Evolutionary conservation across 2,329 filamentous ascomycete genomes (phyloP).

Genomic region (Phaeoacremonium minimum): DNA sequence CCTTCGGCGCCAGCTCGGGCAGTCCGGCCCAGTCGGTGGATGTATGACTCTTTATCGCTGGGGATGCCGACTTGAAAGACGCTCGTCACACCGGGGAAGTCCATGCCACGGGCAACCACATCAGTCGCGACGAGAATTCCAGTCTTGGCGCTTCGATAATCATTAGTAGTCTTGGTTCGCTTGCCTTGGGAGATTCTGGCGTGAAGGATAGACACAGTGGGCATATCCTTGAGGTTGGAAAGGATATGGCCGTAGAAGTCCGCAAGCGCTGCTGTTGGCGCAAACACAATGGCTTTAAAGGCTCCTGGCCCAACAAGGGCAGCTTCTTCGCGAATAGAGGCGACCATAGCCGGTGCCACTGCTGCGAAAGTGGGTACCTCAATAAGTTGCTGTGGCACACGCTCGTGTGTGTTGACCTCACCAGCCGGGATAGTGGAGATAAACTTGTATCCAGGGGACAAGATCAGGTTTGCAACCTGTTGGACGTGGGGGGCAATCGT

Average conservation of each 20-base stretch:
- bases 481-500: conserved; percentile 79
- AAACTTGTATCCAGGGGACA: conserved; percentile 70
- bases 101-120: conserved; percentile 68
- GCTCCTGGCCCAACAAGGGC: conserved; percentile 28
- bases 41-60: conserved; percentile 57
- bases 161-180: conserved; percentile 56
- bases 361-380: conserved; percentile 66
- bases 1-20: conserved; percentile 61
- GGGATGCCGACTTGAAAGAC: conserved; percentile 62
- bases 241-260: conserved; percentile 46
- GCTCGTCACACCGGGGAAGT: conserved; percentile 65
- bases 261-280: conserved; percentile 53
- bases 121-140: conserved; percentile 64
- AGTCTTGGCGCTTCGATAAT: conserved; percentile 47
- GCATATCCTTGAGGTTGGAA: conserved; percentile 29
- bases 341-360: conserved; percentile 55
- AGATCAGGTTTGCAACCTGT: conserved; percentile 64
- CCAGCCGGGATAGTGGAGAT: conserved; percentile 75
- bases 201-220: conserved; percentile 41
- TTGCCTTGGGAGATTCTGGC: conserved; percentile 45
- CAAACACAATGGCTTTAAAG: conserved; percentile 86
- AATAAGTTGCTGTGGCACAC: conserved; percentile 70
- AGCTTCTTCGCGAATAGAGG: conserved; percentile 46
- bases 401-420: conserved; percentile 71
- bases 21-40: conserved; percentile 65